A percentile compares a stretch with the other conserved stretches of the same genome.
Evolutionary conservation across 2,329 filamentous ascomycete species (phyloP).

Genomic region (Ophiosphaerella narmari): DNA sequence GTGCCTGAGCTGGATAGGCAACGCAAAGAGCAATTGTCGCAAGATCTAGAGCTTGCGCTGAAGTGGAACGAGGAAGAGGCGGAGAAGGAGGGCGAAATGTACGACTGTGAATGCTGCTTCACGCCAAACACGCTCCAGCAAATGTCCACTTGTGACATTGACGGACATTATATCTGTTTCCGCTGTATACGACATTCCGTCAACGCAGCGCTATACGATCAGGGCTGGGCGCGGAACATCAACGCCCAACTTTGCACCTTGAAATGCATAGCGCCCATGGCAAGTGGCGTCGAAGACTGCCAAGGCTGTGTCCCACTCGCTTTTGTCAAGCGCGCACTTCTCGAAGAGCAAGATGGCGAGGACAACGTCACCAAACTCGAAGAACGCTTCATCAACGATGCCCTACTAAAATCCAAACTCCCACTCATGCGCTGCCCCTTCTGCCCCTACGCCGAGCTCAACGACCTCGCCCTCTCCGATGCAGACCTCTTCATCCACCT

Average conservation of each 20-base stretch:
- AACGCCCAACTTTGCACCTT: constrained; percentile 74
- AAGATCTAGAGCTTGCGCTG: constrained; percentile 50
- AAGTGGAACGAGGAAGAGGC: constrained; percentile 56
- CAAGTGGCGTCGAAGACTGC: constrained; percentile 60
- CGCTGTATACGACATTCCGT: constrained; percentile 81
- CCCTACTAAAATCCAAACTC: constrained; percentile 71
- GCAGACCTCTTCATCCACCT: constrained; percentile 31
- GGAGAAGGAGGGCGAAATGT: constrained; percentile 52
- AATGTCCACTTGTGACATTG: constrained; percentile 70
- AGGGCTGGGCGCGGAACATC: constrained; percentile 85
- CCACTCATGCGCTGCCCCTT: constrained; percentile 86
- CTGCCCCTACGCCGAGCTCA: constrained; percentile 87
- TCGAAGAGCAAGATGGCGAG: constrained; percentile 68
- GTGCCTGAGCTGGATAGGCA: constrained; percentile 48
- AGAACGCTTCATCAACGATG: constrained; percentile 76
- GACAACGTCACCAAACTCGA: constrained; percentile 78
- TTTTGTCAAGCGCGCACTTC: constrained; percentile 74
- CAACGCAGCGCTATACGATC: constrained; percentile 88
- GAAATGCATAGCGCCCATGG: constrained; percentile 78
- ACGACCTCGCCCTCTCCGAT: constrained; percentile 52
- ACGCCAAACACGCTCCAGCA: constrained; percentile 72
- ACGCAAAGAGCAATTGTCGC: constrained; percentile 44
- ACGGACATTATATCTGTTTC: constrained; percentile 77
- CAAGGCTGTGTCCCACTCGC: constrained; percentile 71
- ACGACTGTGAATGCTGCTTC: constrained; percentile 82